A percentile compares a stretch with the other conserved stretches of the same genome.
Evolutionary conservation across 805 yeast genomes (phyloP).

Genomic region (Brettanomyces custersianus): DNA sequence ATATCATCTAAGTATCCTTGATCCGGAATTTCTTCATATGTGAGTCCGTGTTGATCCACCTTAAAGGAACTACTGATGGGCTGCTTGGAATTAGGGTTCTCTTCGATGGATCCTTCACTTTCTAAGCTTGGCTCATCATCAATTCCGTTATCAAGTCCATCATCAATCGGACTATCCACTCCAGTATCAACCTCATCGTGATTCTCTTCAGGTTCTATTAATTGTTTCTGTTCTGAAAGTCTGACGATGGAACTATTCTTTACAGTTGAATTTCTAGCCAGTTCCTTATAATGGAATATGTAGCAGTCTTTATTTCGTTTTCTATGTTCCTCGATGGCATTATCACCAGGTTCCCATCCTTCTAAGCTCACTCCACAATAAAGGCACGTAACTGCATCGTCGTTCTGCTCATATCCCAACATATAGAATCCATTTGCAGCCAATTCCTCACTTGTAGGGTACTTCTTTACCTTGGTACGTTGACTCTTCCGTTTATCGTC

Average conservation of each 20-base stretch:
- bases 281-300: constrained; percentile 21
- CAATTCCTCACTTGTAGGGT: constrained; percentile 32
- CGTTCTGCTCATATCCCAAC: constrained; percentile 36
- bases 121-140: no score
- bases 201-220: background rate
- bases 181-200: background rate
- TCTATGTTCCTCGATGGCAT: constrained; percentile 53
- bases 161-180: background rate
- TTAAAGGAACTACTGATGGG: background rate
- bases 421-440: constrained; percentile 60
- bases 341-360: constrained; percentile 66
- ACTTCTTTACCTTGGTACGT: constrained; percentile 5
- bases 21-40: constrained; percentile 9
- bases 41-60: constrained; percentile 1
- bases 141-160: background rate
- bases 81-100: background rate
- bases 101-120: no score
- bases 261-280: background rate
- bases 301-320: constrained; percentile 33
- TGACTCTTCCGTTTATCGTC: constrained; percentile 12
- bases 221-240: background rate
- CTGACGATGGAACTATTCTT: background rate
- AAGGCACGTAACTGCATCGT: constrained; percentile 52
- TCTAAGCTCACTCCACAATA: constrained; percentile 56
- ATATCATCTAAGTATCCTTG: constrained; percentile 20